Evolutionary conservation across 768 basidiomycete species (phyloP), one percentile per base, ranked within the genome.

Genomic region (Lactifluus subvellereus): DNA sequence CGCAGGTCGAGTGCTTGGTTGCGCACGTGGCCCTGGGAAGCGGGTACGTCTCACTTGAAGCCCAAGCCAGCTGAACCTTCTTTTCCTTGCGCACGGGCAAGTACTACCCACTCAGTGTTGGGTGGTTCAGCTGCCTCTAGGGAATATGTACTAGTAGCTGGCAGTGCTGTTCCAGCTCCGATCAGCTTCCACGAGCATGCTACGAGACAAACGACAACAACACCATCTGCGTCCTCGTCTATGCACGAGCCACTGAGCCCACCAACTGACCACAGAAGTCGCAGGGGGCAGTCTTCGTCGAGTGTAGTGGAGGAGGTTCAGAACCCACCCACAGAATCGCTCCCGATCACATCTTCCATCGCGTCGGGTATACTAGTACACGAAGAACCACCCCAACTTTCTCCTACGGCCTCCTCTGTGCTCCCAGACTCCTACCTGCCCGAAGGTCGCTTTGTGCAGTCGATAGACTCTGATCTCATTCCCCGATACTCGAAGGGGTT

Each of bases 381-480:
- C 22, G 47, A 59, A 14, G 57, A 49, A 27, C 11, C 16, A 9
- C n/a, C 11, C 4, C 33, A 2, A 30, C 16, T 1, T 4, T 42
- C 32, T 6, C 30, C 42, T 8, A 49, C 9, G 4, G 16, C 18
- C 11, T 54, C 53, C 4, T 54, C 45, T 9, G 3, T 14, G 4
- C 16, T 10, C 14, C 53, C 18, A 2, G 45, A 50, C 8, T 16
- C 8, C 35, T 1, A n/a, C 14, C 14, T 51, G 3, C 63, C 63
- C 2, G 40, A 60, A 2, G 54, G 40, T 51, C 59, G 58, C 1
- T 10, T 45, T 11, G 0, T 64, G 3, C 33, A 43, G 22, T 5
- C 51, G 6, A 51, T 64, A 42, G 4, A 64, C 9, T 60, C 63
- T 10, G 63, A 64, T 13, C 58, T 56, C 38, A n/a, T 64, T 11